Conservation (phyloP, 2,329 filamentous ascomycete species). For the Penicillium sp. region DNA sequence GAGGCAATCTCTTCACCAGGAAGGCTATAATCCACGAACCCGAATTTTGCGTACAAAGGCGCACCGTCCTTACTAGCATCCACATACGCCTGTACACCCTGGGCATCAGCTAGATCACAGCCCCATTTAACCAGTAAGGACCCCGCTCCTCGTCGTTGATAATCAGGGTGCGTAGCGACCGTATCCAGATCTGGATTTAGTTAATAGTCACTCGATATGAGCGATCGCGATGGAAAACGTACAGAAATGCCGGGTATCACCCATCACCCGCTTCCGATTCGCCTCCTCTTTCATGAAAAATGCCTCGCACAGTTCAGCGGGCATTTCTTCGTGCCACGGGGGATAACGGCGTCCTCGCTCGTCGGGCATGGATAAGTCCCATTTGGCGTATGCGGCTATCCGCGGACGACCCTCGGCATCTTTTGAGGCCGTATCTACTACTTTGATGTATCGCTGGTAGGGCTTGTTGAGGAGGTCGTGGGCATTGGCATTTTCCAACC, state of each 20-base stretch:
- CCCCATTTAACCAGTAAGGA: constrained; percentile 38
- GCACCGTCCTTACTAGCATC: constrained; percentile 37
- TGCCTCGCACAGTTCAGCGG: constrained; percentile 12
- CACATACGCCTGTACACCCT: constrained; percentile 36
- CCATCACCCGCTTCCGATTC: constrained; percentile 19
- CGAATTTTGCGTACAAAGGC: constrained; percentile 38
- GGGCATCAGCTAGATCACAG: constrained; percentile 34
- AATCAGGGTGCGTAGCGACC: constrained; percentile 41
- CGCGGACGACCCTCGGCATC: constrained; percentile 10
- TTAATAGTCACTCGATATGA: not conserved
- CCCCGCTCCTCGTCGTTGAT: constrained; percentile 41
- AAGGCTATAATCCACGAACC: constrained; percentile 35
- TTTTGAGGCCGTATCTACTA: constrained; percentile 19
- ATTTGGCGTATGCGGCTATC: constrained; percentile 28
- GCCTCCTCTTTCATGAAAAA: constrained; percentile 21
- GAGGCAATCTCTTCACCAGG: constrained; percentile 9
- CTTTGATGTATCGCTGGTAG: constrained; percentile 22
- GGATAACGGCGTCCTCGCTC: constrained; percentile 26
- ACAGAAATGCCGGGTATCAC: constrained; percentile 25
- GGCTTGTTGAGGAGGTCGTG: constrained; percentile 22
- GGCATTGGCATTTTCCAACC: constrained; percentile 21
- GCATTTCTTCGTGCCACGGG: constrained; percentile 25
- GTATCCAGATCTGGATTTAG: constrained; percentile 33
- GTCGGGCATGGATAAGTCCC: constrained; percentile 23
- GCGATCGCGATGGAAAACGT: not conserved